phyloP scores from a whole-genome alignment of 441 rosid species.

The Pelargonium fulgidum region DNA sequence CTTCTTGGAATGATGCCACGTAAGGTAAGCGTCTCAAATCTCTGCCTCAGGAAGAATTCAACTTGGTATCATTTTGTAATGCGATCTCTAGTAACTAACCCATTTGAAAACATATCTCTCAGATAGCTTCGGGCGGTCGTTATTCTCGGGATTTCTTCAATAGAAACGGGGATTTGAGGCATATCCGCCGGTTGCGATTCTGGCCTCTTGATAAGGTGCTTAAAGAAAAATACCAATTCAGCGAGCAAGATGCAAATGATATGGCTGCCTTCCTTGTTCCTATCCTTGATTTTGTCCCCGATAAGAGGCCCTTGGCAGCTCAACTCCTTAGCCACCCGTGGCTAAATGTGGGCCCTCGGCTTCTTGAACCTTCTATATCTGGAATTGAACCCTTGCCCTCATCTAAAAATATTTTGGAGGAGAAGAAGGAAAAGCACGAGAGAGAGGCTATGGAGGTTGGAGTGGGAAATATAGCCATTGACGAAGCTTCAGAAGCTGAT shows the following conservation, averaged over 20 bases:
- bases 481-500: conserved; percentile 31
- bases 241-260: conserved; percentile 52
- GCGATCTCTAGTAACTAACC: neutral
- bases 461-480: conserved; percentile 46
- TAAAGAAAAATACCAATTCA: conserved; percentile 52
- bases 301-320: conserved; percentile 64
- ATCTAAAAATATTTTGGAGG: conserved; percentile 23
- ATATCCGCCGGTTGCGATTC: conserved; percentile 49
- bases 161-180: conserved; percentile 59
- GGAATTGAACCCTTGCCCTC: conserved; percentile 18
- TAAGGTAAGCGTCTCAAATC: conserved; percentile 38
- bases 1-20: conserved; percentile 66
- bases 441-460: conserved; percentile 56
- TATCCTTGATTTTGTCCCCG: conserved; percentile 53
- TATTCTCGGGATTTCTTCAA: conserved; percentile 65
- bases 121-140: conserved; percentile 61
- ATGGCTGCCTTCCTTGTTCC: conserved; percentile 55
- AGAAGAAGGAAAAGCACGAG: conserved; percentile 36
- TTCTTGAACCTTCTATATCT: conserved; percentile 40
- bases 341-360: conserved; percentile 47
- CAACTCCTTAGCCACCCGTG: conserved; percentile 60
- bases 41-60: neutral
- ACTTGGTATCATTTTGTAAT: neutral
- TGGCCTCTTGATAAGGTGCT: conserved; percentile 62
- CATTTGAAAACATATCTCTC: conserved; percentile 13